Evolutionary conservation across 441 rosid genomes (phyloP).

Genomic region (Iberis amara): DNA sequence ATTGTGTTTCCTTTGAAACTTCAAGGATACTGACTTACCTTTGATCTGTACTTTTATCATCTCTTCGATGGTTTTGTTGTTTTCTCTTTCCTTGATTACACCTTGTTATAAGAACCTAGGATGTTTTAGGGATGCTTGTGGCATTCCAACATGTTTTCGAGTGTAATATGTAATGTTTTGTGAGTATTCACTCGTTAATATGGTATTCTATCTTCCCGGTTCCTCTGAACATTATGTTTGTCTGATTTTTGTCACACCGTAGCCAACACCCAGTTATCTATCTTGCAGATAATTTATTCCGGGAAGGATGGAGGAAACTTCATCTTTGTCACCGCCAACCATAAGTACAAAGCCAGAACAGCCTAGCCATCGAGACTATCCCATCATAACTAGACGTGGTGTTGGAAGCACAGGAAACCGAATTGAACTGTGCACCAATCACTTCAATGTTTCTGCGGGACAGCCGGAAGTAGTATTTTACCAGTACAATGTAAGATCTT

Average conservation of each 20-base stretch:
- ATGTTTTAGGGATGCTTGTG: too few relatives aligned
- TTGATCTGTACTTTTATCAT: neutral
- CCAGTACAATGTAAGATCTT: constrained; percentile 68
- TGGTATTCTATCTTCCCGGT: neutral
- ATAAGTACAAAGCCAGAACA: constrained; percentile 31
- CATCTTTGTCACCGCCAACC: constrained; percentile 35
- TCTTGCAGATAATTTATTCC: constrained; percentile 9
- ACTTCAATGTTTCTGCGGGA: constrained; percentile 55
- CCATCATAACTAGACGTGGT: constrained; percentile 45
- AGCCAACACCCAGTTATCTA: neutral
- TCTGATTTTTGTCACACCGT: constrained; percentile 2
- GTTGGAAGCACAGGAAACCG: constrained; percentile 48
- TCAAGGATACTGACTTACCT: constrained; percentile 2
- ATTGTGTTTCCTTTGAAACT: neutral
- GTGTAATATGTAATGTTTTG: constrained; percentile 1
- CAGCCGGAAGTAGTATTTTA: constrained; percentile 57
- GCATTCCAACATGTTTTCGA: neutral
- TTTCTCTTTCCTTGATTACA: too few relatives aligned
- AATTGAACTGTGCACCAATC: constrained; percentile 57
- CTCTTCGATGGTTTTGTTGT: too few relatives aligned
- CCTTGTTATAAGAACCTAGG: too few relatives aligned
- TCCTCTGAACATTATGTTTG: constrained; percentile 1
- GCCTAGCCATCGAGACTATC: constrained; percentile 36
- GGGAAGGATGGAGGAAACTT: constrained; percentile 45
- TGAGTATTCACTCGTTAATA: neutral